phyloP scores from a whole-genome alignment of 768 basidiomycete species.

The Lactarius indigo region DNA sequence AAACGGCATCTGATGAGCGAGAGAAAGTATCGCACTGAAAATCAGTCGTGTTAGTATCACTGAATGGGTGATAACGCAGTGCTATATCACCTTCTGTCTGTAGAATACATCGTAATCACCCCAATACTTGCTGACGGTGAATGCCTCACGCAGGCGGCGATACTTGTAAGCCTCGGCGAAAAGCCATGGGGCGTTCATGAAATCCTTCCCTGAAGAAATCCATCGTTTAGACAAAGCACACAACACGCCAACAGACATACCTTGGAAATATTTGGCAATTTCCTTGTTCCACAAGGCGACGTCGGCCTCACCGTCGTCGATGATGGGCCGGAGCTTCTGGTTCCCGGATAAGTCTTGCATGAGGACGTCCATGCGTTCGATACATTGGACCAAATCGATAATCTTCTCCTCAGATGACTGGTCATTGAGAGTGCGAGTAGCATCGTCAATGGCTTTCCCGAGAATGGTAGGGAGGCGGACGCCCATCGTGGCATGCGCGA shows the following conservation, averaged over 20 bases:
- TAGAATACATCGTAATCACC: slow-evolving; percentile 92
- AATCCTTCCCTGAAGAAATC: slow-evolving; percentile 62
- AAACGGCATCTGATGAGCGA: slow-evolving; percentile 87
- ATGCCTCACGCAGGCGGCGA: slow-evolving; percentile 88
- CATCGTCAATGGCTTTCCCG: slow-evolving; percentile 93
- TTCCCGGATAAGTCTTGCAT: slow-evolving; percentile 86
- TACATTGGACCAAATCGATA: slow-evolving; percentile 79
- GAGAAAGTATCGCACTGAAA: slow-evolving; percentile 89
- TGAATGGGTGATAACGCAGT: neutral
- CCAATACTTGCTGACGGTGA: slow-evolving; percentile 89
- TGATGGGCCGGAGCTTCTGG: slow-evolving; percentile 78
- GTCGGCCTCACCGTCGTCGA: slow-evolving; percentile 89
- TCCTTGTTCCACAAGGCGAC: slow-evolving; percentile 97
- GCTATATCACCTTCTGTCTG: slow-evolving; percentile 66
- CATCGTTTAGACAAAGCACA: neutral
- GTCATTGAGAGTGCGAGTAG: slow-evolving; percentile 83
- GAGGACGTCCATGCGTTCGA: slow-evolving; percentile 85
- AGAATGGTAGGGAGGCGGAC: slow-evolving; percentile 93
- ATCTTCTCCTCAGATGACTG: slow-evolving; percentile 79
- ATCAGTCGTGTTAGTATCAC: neutral
- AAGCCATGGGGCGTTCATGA: slow-evolving; percentile 95
- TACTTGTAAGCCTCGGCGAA: slow-evolving; percentile 96
- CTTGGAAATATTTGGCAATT: slow-evolving; percentile 91
- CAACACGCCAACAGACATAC: slow-evolving; percentile 35
- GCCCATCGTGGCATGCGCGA: slow-evolving; percentile 92